Conservation (phyloP, 2,329 filamentous ascomycete genomes). For the Falciphora oryzae region DNA sequence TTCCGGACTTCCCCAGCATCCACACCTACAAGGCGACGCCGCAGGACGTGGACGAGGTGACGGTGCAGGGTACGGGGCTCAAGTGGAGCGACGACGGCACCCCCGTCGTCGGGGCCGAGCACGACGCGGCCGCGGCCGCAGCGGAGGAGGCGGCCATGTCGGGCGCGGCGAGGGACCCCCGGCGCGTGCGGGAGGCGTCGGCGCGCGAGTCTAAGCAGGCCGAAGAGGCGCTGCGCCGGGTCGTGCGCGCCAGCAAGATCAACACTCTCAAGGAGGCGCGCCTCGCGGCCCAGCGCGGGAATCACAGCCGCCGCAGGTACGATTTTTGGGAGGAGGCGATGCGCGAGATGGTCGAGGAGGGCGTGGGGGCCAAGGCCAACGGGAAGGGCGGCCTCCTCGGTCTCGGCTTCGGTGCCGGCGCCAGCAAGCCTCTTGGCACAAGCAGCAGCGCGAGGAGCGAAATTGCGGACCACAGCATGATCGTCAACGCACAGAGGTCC, state of each 20-base stretch:
- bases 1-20: conserved; percentile 58
- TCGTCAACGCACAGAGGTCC: conserved; percentile 52
- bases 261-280: conserved; percentile 60
- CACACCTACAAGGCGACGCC: conserved; percentile 59
- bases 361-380: conserved; percentile 15
- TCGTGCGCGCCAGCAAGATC: conserved; percentile 58
- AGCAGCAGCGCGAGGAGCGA: conserved; percentile 33
- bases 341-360: conserved; percentile 45
- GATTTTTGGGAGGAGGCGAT: conserved; percentile 57
- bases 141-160: conserved; percentile 16
- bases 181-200: conserved; percentile 55
- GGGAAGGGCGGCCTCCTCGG: conserved; percentile 8
- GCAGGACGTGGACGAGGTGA: conserved; percentile 31
- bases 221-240: conserved; percentile 53
- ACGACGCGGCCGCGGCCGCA: conserved; percentile 12
- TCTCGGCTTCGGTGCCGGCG: not conserved
- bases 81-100: conserved; percentile 22
- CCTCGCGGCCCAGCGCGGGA: conserved; percentile 46
- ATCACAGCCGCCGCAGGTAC: conserved; percentile 48
- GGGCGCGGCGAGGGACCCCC: conserved; percentile 43
- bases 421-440: conserved; percentile 19
- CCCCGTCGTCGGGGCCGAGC: conserved; percentile 10
- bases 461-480: conserved; percentile 58
- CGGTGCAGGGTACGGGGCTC: conserved; percentile 21
- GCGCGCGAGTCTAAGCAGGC: conserved; percentile 55